A percentile compares a stretch with the other conserved stretches of the same genome.
Conservation (phyloP, 176 grass and related monocot species). For the Echinochloa phyllopogon region DNA sequence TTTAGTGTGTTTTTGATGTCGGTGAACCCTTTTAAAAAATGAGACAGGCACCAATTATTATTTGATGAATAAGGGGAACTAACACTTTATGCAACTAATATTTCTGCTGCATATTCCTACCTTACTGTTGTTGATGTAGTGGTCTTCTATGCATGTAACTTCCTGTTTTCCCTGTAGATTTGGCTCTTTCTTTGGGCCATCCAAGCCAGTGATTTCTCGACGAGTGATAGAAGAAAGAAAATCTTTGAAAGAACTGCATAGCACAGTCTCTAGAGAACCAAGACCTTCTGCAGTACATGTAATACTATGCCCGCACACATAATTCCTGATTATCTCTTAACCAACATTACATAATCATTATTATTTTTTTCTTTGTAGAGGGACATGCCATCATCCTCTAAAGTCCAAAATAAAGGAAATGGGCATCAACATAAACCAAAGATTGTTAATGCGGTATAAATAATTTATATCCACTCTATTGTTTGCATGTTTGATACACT, state of each 20-base stretch:
- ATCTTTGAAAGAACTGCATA: constrained; percentile 73
- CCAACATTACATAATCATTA: constrained; percentile 14
- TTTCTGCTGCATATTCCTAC: neutral
- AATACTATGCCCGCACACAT: constrained; percentile 5
- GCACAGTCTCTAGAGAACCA: constrained; percentile 42
- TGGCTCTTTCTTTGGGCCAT: constrained; percentile 98
- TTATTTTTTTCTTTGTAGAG: constrained; percentile 50
- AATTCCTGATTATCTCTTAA: constrained; percentile 21
- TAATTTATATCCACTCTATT: constrained; percentile 36
- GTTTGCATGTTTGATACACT: constrained; percentile 41
- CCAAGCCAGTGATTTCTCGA: constrained; percentile 78
- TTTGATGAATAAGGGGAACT: neutral
- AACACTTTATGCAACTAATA: constrained; percentile 2
- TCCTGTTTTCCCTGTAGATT: constrained; percentile 59
- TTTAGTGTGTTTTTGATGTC: constrained; percentile 1
- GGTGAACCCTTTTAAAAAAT: neutral
- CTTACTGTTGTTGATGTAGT: neutral
- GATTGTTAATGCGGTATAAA: constrained; percentile 82
- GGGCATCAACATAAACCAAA: constrained; percentile 57
- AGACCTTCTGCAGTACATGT: constrained; percentile 52
- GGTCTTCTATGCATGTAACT: neutral
- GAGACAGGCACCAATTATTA: neutral
- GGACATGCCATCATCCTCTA: constrained; percentile 57
- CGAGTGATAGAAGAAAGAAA: constrained; percentile 94
- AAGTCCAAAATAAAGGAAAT: constrained; percentile 54